Evolutionary conservation across 768 basidiomycete genomes (phyloP).

Genomic region (Leccinum truebloodii): DNA sequence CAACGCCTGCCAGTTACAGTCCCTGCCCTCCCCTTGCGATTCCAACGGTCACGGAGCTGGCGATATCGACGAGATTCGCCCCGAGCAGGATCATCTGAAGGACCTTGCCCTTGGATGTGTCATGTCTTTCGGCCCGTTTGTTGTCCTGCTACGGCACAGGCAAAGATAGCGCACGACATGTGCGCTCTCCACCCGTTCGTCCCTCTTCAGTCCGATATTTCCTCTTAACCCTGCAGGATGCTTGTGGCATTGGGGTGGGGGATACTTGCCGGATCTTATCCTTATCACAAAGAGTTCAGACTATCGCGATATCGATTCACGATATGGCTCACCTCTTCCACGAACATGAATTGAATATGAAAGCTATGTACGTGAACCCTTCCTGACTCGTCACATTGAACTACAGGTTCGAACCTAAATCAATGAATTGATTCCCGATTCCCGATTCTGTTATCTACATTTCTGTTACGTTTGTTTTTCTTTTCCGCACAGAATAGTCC

Average conservation of each 20-base stretch:
- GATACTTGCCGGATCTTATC: slow-evolving; percentile 15
- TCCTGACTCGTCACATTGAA: slow-evolving; percentile 18
- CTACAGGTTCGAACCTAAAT: slow-evolving; percentile 6
- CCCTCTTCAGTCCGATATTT: neutral
- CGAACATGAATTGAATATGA: slow-evolving; percentile 60
- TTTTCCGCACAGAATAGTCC: slow-evolving; percentile 57
- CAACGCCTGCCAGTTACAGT: slow-evolving; percentile 65
- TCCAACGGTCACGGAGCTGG: slow-evolving; percentile 72
- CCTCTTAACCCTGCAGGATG: neutral
- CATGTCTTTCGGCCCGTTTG: slow-evolving; percentile 68
- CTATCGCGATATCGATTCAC: slow-evolving; percentile 61
- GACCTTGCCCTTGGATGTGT: slow-evolving; percentile 63
- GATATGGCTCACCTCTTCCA: slow-evolving; percentile 69
- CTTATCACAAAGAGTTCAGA: slow-evolving; percentile 47
- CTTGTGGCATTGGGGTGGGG: neutral
- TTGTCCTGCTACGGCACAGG: slow-evolving; percentile 50
- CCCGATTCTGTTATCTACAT: neutral
- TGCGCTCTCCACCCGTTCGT: slow-evolving; percentile 25
- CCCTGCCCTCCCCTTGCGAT: slow-evolving; percentile 66
- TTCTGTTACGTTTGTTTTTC: slow-evolving; percentile 9
- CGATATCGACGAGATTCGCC: slow-evolving; percentile 64
- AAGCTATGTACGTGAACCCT: slow-evolving; percentile 53
- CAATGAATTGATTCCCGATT: slow-evolving; percentile 1
- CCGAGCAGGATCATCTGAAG: slow-evolving; percentile 68
- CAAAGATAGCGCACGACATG: slow-evolving; percentile 79